phyloP scores from a whole-genome alignment of 192 early-diverging fungal species.

The Podila verticillata region DNA sequence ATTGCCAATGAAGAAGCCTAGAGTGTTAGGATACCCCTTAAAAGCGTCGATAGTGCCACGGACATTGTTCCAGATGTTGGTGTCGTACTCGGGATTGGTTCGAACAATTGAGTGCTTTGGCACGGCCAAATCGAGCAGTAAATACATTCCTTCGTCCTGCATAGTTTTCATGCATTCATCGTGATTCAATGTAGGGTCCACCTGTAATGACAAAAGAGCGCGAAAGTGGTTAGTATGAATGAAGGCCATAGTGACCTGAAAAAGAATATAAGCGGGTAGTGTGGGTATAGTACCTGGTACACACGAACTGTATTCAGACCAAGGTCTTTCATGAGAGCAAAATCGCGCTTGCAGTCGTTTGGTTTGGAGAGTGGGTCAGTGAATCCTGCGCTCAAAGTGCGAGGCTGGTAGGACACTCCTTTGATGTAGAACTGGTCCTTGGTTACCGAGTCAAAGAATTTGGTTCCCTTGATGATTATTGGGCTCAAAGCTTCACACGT shows the following conservation, averaged over 20 bases:
- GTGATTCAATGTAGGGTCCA: constrained; percentile 68
- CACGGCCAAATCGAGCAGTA: constrained; percentile 72
- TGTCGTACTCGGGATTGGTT: constrained; percentile 65
- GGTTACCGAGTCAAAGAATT: constrained; percentile 76
- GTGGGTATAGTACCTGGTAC: constrained; percentile 62
- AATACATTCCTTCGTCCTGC: constrained; percentile 73
- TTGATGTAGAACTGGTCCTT: constrained; percentile 82
- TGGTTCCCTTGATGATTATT: constrained; percentile 72
- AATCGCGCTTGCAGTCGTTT: constrained; percentile 68
- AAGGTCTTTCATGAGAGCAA: constrained; percentile 71
- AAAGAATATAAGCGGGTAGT: neutral
- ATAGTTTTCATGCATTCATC: constrained; percentile 79
- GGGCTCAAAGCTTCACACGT: constrained; percentile 60
- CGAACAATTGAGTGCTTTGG: constrained; percentile 74
- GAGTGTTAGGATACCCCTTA: constrained; percentile 67
- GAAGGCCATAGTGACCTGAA: neutral
- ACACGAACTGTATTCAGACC: constrained; percentile 78
- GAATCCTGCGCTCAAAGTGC: constrained; percentile 44
- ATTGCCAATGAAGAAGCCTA: constrained; percentile 81
- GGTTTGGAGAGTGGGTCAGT: constrained; percentile 72
- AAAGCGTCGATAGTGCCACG: constrained; percentile 73
- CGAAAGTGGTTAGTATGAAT: neutral
- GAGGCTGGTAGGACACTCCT: constrained; percentile 80
- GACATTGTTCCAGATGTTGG: constrained; percentile 63
- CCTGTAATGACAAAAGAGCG: constrained; percentile 10